Evolutionary conservation across 1,284 basidiomycete species (phyloP).

Genomic region (Trichosporon asahii): DNA sequence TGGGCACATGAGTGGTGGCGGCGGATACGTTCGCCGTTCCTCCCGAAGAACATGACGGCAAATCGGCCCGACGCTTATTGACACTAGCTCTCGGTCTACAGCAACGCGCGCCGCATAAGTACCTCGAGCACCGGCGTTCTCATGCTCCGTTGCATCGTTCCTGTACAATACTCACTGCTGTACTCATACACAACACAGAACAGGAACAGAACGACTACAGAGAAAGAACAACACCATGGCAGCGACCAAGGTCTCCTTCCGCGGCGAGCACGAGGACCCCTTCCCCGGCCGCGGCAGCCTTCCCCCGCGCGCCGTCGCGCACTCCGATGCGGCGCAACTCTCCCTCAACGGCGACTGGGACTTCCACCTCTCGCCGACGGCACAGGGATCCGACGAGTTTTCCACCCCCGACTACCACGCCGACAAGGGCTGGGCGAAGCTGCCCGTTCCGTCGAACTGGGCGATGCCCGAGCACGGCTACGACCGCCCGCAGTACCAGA

Average conservation of each 20-base stretch:
- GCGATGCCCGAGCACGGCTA: conserved; percentile 18
- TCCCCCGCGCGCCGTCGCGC: conserved; percentile 21
- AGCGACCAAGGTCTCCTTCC: not conserved
- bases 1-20: not conserved
- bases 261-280: conserved; percentile 24
- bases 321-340: conserved; percentile 14
- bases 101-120: not conserved
- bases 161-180: not conserved
- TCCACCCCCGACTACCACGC: not conserved
- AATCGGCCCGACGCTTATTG: not conserved
- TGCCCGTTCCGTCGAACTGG: conserved; percentile 23
- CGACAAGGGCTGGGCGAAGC: conserved; percentile 13
- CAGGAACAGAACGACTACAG: not conserved
- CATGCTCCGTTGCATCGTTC: not conserved
- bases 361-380: conserved; percentile 21
- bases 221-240: not conserved
- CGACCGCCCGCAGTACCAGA: conserved; percentile 21
- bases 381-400: conserved; percentile 14
- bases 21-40: not conserved
- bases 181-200: not conserved
- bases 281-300: conserved; percentile 18
- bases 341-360: conserved; percentile 25
- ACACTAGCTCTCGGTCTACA: not conserved
- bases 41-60: not conserved
- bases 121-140: not conserved